These are phyloP conservation scores for Penicillium angulare DNA, from an alignment of 495 filamentous ascomycete genomes.

Conservation along the genomic window DNA sequence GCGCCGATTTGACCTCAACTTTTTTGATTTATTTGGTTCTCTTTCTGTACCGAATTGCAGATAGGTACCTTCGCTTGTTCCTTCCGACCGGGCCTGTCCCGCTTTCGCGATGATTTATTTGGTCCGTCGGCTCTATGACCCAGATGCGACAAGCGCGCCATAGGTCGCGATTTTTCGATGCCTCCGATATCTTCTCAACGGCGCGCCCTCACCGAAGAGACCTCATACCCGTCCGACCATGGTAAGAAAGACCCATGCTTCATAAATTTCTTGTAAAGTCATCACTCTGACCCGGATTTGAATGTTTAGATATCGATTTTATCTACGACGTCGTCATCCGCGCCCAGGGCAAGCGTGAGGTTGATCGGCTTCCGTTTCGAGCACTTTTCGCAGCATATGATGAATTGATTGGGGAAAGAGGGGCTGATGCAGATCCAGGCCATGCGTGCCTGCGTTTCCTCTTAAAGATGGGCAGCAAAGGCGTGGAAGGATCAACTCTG, in stretches of 20 bases:
- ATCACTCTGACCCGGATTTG: constrained; percentile 9
- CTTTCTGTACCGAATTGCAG: constrained; percentile 10
- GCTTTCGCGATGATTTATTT: constrained; percentile 46
- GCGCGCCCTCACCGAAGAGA: constrained; percentile 50
- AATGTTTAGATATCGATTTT: constrained; percentile 66
- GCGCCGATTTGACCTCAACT: not conserved
- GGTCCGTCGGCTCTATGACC: constrained; percentile 49
- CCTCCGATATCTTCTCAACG: constrained; percentile 53
- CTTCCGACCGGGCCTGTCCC: constrained; percentile 2
- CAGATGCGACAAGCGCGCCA: constrained; percentile 49
- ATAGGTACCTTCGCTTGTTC: constrained; percentile 17
- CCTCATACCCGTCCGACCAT: constrained; percentile 58
- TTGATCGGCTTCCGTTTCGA: constrained; percentile 66
- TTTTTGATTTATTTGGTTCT: constrained; percentile 8
- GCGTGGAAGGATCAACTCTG: constrained; percentile 45
- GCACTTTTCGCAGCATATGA: constrained; percentile 82
- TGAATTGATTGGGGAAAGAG: constrained; percentile 62
- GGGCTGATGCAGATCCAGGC: constrained; percentile 67
- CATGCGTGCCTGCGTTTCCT: constrained; percentile 73
- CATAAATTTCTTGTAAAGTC: not conserved
- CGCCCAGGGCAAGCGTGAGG: constrained; percentile 65
- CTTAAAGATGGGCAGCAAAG: constrained; percentile 71
- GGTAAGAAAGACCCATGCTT: constrained; percentile 39
- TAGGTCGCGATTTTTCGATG: constrained; percentile 58
- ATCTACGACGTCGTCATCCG: constrained; percentile 72